Evolutionary conservation across 2,329 filamentous ascomycete genomes (phyloP), one percentile per base, ranked within the genome.

Genomic region (Ploettnerulaceae sp.): DNA sequence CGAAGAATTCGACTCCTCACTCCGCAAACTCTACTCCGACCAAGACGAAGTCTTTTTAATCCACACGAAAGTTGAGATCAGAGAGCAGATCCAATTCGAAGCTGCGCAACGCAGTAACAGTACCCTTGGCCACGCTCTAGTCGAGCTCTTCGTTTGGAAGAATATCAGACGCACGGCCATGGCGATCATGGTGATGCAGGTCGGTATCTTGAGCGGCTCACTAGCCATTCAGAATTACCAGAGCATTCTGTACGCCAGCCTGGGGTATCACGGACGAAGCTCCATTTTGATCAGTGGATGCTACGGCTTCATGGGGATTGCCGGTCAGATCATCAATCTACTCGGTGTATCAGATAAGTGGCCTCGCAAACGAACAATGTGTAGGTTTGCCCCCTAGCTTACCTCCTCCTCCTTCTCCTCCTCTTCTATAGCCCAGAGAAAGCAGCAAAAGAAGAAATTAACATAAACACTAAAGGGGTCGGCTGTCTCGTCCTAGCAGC

Each of bases 211-310:
- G 21, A 62, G 58, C 33, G 65, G 66, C 7, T 64, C 65, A 0
- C 55, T 59, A 2, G 64, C 66, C 28, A 67, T 67, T 18, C 64
- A 67, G 39, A 66, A 68, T 43, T 68, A 64, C 46, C 66, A 69
- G 45, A 62, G 54, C 38, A 62, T 62, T 15, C 62, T 68, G 32
- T 68, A 68, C 44, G 57, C 56, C 3, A 53, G 57, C 3, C 55
- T 67, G 6, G 66, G 66, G 4, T 66, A 63, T 35, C 57, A 54
- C 2, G 64, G 64, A 2, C 58, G 57, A 12, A 61, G 57, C 2
- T 58, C 58, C 0, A 45, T 68, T 3, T 54, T 67, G 8, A 67
- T 68, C 41, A 62, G 59, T 28, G 64, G 59, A 1, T 50, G 60
- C 6, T 69, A 68, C 37, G 66, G 66, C 1, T 61, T 68, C 49